A percentile compares a stretch with the other conserved stretches of the same genome.
Evolutionary conservation across 2,329 filamentous ascomycete genomes (phyloP).

Genomic region (Diplocarpon rosae): DNA sequence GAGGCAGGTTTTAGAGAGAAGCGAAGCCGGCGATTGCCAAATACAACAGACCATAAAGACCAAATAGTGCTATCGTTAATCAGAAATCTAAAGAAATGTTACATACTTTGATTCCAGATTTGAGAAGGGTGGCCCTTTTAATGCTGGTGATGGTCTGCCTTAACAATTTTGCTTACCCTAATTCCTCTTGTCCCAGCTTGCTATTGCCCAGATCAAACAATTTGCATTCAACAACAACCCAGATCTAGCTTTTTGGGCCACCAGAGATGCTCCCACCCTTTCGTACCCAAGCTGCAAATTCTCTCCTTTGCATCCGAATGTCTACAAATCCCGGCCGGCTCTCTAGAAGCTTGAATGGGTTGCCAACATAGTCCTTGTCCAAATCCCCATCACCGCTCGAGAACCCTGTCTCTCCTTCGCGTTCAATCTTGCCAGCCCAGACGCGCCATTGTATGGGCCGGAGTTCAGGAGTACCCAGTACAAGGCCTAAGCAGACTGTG

Average conservation of each 20-base stretch:
- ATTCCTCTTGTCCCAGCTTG: too few species aligned
- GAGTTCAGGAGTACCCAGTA: constrained; percentile 64
- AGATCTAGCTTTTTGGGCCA: constrained; percentile 14
- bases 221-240: too few species aligned
- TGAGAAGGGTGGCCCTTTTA: too few species aligned
- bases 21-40: background rate
- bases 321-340: constrained; percentile 77
- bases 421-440: constrained; percentile 77
- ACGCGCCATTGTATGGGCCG: constrained; percentile 76
- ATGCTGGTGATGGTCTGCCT: too few species aligned
- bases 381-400: constrained; percentile 49
- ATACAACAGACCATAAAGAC: too few species aligned
- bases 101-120: too few species aligned
- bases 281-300: constrained; percentile 68
- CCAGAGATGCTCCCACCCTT: constrained; percentile 17
- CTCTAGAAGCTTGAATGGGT: constrained; percentile 72
- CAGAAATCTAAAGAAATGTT: too few species aligned
- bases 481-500: constrained; percentile 72
- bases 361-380: constrained; percentile 60
- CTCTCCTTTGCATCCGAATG: constrained; percentile 67
- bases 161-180: too few species aligned
- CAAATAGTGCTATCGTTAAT: too few species aligned
- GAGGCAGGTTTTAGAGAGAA: background rate
- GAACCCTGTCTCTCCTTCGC: constrained; percentile 54
- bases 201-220: too few species aligned